Evolutionary conservation across 192 early-diverging fungal species (phyloP), one percentile per base, ranked within the genome.

Genomic region (Jimgerdemannia flammicorona): DNA sequence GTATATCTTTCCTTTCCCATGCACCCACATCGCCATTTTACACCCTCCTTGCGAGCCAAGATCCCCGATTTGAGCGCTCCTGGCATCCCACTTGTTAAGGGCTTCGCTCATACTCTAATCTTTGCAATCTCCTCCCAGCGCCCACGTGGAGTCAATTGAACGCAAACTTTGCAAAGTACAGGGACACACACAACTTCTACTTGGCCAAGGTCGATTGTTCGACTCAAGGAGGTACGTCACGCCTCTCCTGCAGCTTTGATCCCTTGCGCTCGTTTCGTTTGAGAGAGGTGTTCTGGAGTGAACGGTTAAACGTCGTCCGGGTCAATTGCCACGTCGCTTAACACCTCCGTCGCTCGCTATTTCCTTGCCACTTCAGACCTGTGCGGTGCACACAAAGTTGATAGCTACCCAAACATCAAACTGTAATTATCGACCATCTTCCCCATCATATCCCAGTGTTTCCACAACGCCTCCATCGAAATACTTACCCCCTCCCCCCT

Each of bases 141-240:
- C 67, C 67, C 19, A 18, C 67, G 8, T 68, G 67, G 67, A 9
- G 0, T 9, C 67, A 68, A 19, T 68, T 68, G 67, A 41, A 19
- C 40, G 18, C 19, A 40, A 9, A 68, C 19, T 20, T 68, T 1
- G 19, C 9, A 7, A 68, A 68, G 8, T 68, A 68, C 19, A 41
- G 40, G 19, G 19, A 6, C 29, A 68, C 67, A 9, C 40, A 68
- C 18, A 68, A 68, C 67, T 68, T 68, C 19, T 41, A 68, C 40
- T 9, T 68, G 29, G 67, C 29, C 6, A 68, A 68, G 40, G 19
- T 68, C 18, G 67, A 68, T 19, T 68, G 67, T 18, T 1, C 40
- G 67, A 41, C 40, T 7, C 67, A 68, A 68, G 67, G 67, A 40
- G 67, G 67, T 68, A 68, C 9, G 67, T 68, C 29, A 29, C 29